Evolutionary conservation across 2,329 filamentous ascomycete species (phyloP), one percentile per base, ranked within the genome.

Genomic region (Microcyclospora tardicrescens): DNA sequence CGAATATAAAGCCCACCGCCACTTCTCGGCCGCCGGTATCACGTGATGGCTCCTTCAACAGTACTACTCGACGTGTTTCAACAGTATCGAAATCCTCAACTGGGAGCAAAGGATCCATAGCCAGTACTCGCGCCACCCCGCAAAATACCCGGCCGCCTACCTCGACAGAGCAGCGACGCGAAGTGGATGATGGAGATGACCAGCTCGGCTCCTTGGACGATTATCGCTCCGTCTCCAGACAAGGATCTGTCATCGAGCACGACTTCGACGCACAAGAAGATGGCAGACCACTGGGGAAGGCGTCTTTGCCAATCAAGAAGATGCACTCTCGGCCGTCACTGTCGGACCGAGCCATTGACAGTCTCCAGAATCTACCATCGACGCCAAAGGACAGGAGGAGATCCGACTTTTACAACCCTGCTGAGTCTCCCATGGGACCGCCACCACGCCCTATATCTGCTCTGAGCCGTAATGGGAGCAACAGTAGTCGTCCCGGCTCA

Each of bases 281-380:
- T 24, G 19, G 19, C 19, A 10, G 10, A 5, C 10, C 10, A 32
- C 44, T 12, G 51, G 53, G 6, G 28, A 34, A 34, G 41, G 41
- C 3, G 19, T 45, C 3, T 30, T 39, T 30, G 28, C 36, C 6
- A 16, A 39, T 19, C 43, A 45, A 34, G 34, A 49, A 43, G 46
- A 52, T 41, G 36, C 41, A 1, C 4, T 55, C 57, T 6, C 55
- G 67, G 10, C 65, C 64, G 11, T 87, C 84, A 0, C 67, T 95
- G 3, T 77, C 81, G 0, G 87, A 95, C 51, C 71, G 89, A 41
- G 93, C 87, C 0, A 79, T 93, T 32, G 84, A 93, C 57, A 93
- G 84, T 0, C 65, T 95, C 5, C 73, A 85, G 2, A 74, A 77
- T 34, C 66, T 94, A 24, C 83, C 86, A 0, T 77, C 83, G 0